Evolutionary conservation across 805 yeast genomes (phyloP), one percentile per base, ranked within the genome.

Genomic region (Cyberlindnera nakhonratchasimensis): DNA sequence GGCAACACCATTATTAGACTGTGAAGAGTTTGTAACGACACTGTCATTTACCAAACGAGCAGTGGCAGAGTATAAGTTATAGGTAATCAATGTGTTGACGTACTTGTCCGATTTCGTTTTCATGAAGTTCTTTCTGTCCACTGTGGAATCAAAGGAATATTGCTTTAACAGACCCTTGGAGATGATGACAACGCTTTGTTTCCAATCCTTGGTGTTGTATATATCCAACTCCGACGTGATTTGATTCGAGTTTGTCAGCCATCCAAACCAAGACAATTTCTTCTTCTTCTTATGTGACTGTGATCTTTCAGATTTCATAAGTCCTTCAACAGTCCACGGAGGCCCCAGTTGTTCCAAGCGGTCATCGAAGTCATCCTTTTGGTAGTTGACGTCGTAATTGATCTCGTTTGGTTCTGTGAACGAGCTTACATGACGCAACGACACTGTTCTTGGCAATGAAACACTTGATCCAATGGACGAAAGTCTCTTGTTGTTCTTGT

Each of bases 291-390:
- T 21, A 1, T n/a, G n/a, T n/a, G 14, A n/a, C 6, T 19, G 37
- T n/a, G 34, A 24, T 12, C 25, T 20, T 33, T 52, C 57, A 26
- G 60, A 54, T 45, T 74, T 69, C 50, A 80, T 66, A 28, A 84
- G 54, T 2, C 93, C 91, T 62, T 84, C 91, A 56, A 84, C 81
- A 43, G 80, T 71, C 78, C 86, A 84, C 1, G 93, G 91, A 1
- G 90, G 79, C 2, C 91, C 91, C 39, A 72, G 72, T 34, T 79
- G 66, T 54, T 81, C 89, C 43, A 82, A 65, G 29, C 75, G 75
- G 49, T 75, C 69, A 59, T 82, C 88, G 44, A 70, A 72, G 24
- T 71, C 71, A 49, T 73, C 72, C 50, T 65, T 70, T 20, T 50
- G 41, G 22, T 54, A 58, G 21, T 57, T 52, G 16, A 57, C 53